These are phyloP conservation scores for Paecilomyces formosus DNA, from an alignment of 2,329 filamentous ascomycete genomes.

Conservation along the genomic window DNA sequence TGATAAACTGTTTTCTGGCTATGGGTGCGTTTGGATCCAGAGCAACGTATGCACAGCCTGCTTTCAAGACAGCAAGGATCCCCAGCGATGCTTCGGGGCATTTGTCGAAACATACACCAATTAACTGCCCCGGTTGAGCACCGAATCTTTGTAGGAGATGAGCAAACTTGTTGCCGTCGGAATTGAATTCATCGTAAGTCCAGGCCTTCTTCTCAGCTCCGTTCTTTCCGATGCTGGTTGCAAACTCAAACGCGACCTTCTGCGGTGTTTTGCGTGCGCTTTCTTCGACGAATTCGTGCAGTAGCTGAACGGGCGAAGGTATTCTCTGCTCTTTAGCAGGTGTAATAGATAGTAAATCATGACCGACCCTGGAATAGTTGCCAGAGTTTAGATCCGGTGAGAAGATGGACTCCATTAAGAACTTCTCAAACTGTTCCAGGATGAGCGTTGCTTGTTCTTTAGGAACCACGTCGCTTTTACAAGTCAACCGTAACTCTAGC, in stretches of 20 bases:
- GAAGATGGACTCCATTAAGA: conserved; percentile 54
- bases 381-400: conserved; percentile 35
- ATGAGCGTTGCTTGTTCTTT: conserved; percentile 59
- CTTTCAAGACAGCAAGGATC: conserved; percentile 74
- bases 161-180: conserved; percentile 65
- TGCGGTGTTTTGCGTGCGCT: conserved; percentile 51
- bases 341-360: conserved; percentile 51
- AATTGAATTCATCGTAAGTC: conserved; percentile 68
- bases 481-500: conserved; percentile 60
- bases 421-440: conserved; percentile 62
- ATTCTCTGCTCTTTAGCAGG: conserved; percentile 55
- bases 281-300: conserved; percentile 73
- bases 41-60: conserved; percentile 73
- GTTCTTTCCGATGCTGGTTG: conserved; percentile 46
- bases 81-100: conserved; percentile 76
- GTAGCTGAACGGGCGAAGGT: conserved; percentile 48
- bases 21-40: conserved; percentile 67
- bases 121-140: conserved; percentile 50
- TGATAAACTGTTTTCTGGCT: conserved; percentile 68
- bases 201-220: conserved; percentile 49
- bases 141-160: conserved; percentile 50
- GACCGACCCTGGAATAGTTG: conserved; percentile 26
- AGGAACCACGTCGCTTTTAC: conserved; percentile 58
- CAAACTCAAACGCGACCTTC: conserved; percentile 68
- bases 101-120: conserved; percentile 77